Evolutionary conservation across 2,329 filamentous ascomycete genomes (phyloP).

Genomic region (Trichoderma afroharzianum): DNA sequence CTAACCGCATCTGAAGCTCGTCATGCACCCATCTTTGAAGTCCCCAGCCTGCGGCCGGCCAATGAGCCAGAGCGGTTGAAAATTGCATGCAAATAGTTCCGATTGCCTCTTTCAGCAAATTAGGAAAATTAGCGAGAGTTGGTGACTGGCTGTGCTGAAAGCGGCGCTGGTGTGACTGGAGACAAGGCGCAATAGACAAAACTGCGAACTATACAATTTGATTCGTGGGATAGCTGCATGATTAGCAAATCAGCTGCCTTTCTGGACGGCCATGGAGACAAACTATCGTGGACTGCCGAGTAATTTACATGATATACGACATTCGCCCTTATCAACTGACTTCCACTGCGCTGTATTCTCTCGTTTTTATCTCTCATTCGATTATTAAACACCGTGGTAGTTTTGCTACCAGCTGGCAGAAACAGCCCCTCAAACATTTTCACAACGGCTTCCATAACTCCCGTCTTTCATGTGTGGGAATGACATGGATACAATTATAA

Average conservation of each 20-base stretch:
- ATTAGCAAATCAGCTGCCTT: background rate
- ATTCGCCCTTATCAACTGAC: background rate
- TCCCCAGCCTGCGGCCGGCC: background rate
- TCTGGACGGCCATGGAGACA: background rate
- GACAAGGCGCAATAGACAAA: background rate
- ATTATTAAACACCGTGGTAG: background rate
- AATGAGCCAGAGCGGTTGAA: background rate
- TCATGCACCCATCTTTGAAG: background rate
- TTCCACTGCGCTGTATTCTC: background rate
- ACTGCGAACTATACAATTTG: background rate
- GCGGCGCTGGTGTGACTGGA: background rate
- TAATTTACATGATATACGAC: background rate
- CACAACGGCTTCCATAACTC: background rate
- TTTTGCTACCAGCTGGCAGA: background rate
- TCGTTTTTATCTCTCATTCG: background rate
- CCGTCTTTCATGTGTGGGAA: background rate
- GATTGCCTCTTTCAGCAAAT: conserved; percentile 10
- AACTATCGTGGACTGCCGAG: background rate
- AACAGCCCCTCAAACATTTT: background rate
- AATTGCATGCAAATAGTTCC: conserved; percentile 4
- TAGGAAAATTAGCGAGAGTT: background rate
- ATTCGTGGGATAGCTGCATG: background rate
- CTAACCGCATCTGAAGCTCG: background rate
- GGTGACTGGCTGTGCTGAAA: background rate
- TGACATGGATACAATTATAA: background rate